Conservation (phyloP, 352 stramenopile genomes). For the Globisporangium lucens region DNA sequence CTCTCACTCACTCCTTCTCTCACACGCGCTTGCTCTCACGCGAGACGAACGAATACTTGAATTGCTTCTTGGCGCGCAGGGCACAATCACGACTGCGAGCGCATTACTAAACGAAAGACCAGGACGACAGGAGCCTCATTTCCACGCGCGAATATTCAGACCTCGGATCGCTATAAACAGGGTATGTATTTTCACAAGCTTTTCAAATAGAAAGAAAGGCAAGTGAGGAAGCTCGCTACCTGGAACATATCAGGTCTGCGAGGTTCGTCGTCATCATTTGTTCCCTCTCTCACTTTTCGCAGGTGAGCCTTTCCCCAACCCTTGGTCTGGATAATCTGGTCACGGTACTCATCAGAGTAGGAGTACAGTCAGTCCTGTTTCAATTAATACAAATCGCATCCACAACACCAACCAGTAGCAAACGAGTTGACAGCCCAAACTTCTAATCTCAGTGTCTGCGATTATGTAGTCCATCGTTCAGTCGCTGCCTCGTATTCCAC, state of each 20-base stretch:
- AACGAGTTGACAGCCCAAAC: background rate
- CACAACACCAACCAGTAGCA: background rate
- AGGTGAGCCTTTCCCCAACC: background rate
- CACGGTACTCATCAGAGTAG: background rate
- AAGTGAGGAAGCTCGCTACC: background rate
- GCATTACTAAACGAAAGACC: constrained; percentile 7
- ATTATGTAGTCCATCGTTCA: background rate
- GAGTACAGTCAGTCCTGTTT: background rate
- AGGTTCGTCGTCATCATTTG: constrained; percentile 7
- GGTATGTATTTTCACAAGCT: background rate
- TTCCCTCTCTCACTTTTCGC: constrained; percentile 16
- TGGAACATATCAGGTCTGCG: background rate
- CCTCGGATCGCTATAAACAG: background rate
- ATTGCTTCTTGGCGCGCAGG: constrained; percentile 4
- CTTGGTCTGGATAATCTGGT: background rate
- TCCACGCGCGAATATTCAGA: constrained; percentile 7
- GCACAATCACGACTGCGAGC: constrained; percentile 11
- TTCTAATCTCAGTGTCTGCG: background rate
- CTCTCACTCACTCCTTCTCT: background rate
- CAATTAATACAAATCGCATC: background rate
- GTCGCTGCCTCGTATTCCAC: background rate
- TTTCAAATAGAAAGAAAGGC: background rate
- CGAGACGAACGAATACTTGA: background rate
- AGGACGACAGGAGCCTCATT: constrained; percentile 9
- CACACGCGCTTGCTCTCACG: background rate